These are phyloP conservation scores for Verticillium dahliae DNA, from an alignment of 2,329 filamentous ascomycete species.

Conservation along the genomic window DNA sequence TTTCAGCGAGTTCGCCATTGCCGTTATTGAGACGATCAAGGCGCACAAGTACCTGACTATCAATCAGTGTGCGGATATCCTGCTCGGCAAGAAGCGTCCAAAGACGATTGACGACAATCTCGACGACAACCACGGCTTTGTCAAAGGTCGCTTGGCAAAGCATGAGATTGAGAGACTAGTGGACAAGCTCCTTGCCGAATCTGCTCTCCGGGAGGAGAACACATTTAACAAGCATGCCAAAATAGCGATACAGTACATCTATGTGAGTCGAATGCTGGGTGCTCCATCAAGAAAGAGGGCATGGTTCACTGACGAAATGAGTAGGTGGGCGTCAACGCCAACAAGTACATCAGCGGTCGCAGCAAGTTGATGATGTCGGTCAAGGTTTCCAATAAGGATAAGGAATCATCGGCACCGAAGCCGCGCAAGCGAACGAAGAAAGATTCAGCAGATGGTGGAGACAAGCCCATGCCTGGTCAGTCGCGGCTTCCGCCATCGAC, in stretches of 20 bases:
- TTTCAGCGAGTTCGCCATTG: constrained; percentile 67
- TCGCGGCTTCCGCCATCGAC: constrained; percentile 29
- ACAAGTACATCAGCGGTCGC: constrained; percentile 34
- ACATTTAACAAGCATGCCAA: constrained; percentile 51
- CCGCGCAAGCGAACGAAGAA: constrained; percentile 28
- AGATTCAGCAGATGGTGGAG: constrained; percentile 22
- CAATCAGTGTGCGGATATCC: constrained; percentile 75
- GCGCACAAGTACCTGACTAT: constrained; percentile 60
- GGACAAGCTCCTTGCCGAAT: constrained; percentile 65
- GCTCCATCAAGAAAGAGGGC: not conserved
- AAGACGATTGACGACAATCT: constrained; percentile 48
- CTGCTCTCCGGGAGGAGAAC: constrained; percentile 67
- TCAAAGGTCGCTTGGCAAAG: constrained; percentile 57
- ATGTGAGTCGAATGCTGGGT: constrained; percentile 35
- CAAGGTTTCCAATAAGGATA: constrained; percentile 26
- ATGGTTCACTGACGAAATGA: not conserved
- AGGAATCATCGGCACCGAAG: constrained; percentile 19
- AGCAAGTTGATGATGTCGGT: constrained; percentile 38
- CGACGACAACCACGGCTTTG: constrained; percentile 59
- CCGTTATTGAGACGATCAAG: constrained; percentile 63
- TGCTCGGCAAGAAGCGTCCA: constrained; percentile 63
- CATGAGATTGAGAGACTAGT: constrained; percentile 82
- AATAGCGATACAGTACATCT: constrained; percentile 70
- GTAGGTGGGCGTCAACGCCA: constrained; percentile 33
- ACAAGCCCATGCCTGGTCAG: constrained; percentile 14